Conservation (phyloP, 352 stramenopile species). For the Plasmopara halstedii region DNA sequence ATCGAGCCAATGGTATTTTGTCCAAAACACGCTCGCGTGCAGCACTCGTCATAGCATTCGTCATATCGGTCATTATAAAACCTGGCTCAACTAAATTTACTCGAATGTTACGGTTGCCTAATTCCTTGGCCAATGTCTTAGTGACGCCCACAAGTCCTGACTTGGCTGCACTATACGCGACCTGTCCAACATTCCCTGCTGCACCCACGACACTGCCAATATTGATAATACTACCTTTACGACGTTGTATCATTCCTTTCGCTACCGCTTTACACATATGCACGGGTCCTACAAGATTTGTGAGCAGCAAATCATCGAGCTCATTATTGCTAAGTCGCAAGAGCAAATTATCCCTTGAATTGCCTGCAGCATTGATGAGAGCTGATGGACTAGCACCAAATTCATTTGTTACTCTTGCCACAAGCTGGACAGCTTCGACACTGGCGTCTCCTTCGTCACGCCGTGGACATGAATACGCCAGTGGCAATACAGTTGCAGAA, state of each 20-base stretch:
- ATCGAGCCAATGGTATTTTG: constrained; percentile 50
- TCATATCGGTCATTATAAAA: constrained; percentile 84
- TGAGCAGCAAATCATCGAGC: constrained; percentile 61
- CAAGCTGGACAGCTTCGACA: constrained; percentile 23
- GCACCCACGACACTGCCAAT: constrained; percentile 80
- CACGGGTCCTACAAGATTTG: constrained; percentile 69
- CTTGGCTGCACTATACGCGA: constrained; percentile 81
- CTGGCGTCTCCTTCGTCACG: constrained; percentile 16
- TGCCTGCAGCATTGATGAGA: constrained; percentile 70
- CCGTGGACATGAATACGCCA: constrained; percentile 51
- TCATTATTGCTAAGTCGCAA: constrained; percentile 51
- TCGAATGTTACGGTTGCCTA: constrained; percentile 75
- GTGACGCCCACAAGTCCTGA: constrained; percentile 65
- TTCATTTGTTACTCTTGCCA: constrained; percentile 33
- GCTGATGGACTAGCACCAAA: constrained; percentile 34
- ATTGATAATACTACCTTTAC: constrained; percentile 64
- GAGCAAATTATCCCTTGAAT: constrained; percentile 65
- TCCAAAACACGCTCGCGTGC: constrained; percentile 39
- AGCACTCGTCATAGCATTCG: constrained; percentile 38
- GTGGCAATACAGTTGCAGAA: constrained; percentile 30
- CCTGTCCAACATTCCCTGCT: constrained; percentile 65
- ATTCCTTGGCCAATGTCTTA: constrained; percentile 76
- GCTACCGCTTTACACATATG: constrained; percentile 68
- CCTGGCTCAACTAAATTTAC: constrained; percentile 85
- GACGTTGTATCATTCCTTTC: constrained; percentile 74